phyloP scores from a whole-genome alignment of 371 early-diverging fungal genomes.

The Mucor indicus region DNA sequence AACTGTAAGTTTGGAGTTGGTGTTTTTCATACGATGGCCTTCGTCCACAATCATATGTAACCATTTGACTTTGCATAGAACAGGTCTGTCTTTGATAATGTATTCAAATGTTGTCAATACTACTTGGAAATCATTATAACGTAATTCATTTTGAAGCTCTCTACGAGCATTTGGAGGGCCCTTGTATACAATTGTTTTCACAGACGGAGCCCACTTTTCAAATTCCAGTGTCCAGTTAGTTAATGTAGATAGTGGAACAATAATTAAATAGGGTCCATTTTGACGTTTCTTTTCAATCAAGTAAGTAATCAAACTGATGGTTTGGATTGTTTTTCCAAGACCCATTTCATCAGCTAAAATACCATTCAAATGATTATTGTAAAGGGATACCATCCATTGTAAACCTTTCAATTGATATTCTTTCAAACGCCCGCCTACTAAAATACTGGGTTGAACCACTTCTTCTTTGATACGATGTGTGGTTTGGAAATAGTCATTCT shows the following conservation, averaged over 20 bases:
- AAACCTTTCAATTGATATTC: slow-evolving; percentile 98
- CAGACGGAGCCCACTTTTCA: slow-evolving; percentile 96
- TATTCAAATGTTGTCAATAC: slow-evolving; percentile 98
- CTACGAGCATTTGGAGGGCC: slow-evolving; percentile 77
- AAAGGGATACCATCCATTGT: slow-evolving; percentile 98
- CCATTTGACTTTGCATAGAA: slow-evolving; percentile 90
- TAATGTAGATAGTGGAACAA: slow-evolving; percentile 94
- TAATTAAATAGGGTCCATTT: slow-evolving; percentile 91
- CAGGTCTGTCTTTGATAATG: slow-evolving; percentile 88
- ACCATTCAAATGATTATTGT: slow-evolving; percentile 95
- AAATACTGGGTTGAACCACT: slow-evolving; percentile 77
- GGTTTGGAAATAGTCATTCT: slow-evolving; percentile 80
- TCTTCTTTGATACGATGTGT: slow-evolving; percentile 86
- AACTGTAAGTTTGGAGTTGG: slow-evolving; percentile 81
- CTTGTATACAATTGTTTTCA: slow-evolving; percentile 89
- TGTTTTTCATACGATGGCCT: slow-evolving; percentile 99
- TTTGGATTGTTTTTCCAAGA: slow-evolving; percentile 96
- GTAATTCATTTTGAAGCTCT: slow-evolving; percentile 65
- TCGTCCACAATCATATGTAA: slow-evolving; percentile 97
- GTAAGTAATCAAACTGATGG: slow-evolving; percentile 94
- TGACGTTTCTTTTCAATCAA: slow-evolving; percentile 90
- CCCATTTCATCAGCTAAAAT: slow-evolving; percentile 99
- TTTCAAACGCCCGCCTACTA: slow-evolving; percentile 92
- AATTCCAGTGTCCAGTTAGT: slow-evolving; percentile 98
- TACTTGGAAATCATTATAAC: slow-evolving; percentile 85